Percentiles rank a stretch among this genome's conserved stretches.
Evolutionary conservation across 441 rosid genomes (phyloP).

Genomic region (Viola pubescens): DNA sequence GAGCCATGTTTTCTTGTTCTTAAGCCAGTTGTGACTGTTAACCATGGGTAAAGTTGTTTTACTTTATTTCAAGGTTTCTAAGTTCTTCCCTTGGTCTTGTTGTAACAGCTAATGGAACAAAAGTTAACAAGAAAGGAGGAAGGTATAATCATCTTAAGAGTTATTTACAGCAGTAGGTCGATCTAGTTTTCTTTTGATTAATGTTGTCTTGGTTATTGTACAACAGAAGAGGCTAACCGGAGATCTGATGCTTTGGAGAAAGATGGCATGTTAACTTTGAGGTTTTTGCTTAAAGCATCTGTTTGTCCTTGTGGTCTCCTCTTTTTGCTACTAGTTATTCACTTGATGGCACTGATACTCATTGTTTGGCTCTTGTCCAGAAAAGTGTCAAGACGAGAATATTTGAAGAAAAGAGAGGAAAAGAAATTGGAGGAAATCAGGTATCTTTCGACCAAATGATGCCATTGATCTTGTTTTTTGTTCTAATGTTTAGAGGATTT

Average conservation of each 20-base stretch:
- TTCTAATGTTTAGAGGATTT: too few relatives aligned
- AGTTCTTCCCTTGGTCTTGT: conserved; percentile 20
- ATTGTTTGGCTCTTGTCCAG: conserved; percentile 31
- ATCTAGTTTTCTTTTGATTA: neutral
- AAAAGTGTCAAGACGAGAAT: conserved; percentile 78
- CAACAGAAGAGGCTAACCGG: conserved; percentile 67
- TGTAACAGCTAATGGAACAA: conserved; percentile 62
- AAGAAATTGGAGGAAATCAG: conserved; percentile 37
- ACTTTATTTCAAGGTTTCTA: conserved; percentile 11
- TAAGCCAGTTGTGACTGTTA: too few relatives aligned
- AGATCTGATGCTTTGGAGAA: conserved; percentile 64
- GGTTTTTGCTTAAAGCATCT: conserved; percentile 33
- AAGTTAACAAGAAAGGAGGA: conserved; percentile 69
- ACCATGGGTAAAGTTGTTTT: too few relatives aligned
- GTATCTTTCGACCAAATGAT: conserved; percentile 25
- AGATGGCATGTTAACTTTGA: conserved; percentile 53
- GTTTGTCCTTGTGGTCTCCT: neutral
- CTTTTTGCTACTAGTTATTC: neutral
- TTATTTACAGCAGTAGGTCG: neutral
- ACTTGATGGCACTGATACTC: conserved; percentile 3
- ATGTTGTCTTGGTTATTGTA: conserved; percentile 12
- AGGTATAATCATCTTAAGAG: conserved; percentile 43
- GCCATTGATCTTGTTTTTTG: too few relatives aligned
- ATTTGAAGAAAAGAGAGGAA: conserved; percentile 31
- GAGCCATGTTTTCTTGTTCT: too few relatives aligned